Evolutionary conservation across 495 filamentous ascomycete genomes (phyloP).

Genomic region (Neurospora sp.): DNA sequence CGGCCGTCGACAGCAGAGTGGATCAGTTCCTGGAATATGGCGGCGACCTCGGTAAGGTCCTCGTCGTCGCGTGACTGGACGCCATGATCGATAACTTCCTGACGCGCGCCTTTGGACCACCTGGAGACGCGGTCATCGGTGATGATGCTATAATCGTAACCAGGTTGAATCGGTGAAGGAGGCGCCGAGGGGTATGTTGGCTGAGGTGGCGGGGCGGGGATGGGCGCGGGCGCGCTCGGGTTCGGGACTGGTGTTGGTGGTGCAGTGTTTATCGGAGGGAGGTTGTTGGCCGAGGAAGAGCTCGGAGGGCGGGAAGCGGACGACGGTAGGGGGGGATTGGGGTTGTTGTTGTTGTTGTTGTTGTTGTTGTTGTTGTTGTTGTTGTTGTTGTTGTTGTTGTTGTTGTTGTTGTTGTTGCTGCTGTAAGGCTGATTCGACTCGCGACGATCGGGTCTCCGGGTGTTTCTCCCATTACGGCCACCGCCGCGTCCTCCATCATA

Average conservation of each 20-base stretch:
- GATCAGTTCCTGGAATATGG: conserved; percentile 78
- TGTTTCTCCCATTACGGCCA: conserved; percentile 28
- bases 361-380: background rate
- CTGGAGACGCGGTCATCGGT: conserved; percentile 35
- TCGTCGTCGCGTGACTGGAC: conserved; percentile 50
- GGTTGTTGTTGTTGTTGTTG: background rate
- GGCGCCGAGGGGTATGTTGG: conserved; percentile 5
- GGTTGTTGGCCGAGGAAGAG: conserved; percentile 29
- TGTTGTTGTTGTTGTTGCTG: background rate
- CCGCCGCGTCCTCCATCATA: conserved; percentile 29
- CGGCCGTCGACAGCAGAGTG: conserved; percentile 59
- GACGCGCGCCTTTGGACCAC: conserved; percentile 40
- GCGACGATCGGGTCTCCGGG: conserved; percentile 33
- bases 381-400: background rate
- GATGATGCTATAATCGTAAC: conserved; percentile 39
- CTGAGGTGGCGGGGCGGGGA: conserved; percentile 9
- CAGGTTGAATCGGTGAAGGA: conserved; percentile 19
- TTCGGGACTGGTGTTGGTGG: background rate
- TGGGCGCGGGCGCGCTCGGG: conserved; percentile 10
- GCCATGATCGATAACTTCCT: conserved; percentile 41
- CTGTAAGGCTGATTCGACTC: conserved; percentile 28
- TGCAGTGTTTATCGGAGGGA: conserved; percentile 5
- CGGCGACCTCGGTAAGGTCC: conserved; percentile 54
- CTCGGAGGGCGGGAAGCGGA: conserved; percentile 33
- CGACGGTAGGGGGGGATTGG: conserved; percentile 25